A percentile compares a stretch with the other conserved stretches of the same genome.
These are phyloP conservation scores for Daldinia decipiens DNA, from an alignment of 495 filamentous ascomycete species.

Conservation along the genomic window DNA sequence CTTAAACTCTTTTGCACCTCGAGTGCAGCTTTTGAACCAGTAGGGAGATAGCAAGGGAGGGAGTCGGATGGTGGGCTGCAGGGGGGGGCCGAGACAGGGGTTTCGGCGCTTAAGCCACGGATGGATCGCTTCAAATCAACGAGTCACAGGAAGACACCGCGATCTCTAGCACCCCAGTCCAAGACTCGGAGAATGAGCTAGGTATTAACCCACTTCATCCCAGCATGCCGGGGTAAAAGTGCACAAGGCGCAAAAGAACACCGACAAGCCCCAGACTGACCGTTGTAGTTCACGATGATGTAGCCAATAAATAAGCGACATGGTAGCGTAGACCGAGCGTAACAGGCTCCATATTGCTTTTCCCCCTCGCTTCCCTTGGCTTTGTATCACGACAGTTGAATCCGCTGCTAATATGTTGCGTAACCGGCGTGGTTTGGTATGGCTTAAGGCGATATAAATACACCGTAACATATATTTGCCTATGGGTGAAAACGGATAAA, in stretches of 20 bases:
- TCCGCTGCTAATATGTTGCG: slow-evolving; percentile 4
- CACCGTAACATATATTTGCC: background rate
- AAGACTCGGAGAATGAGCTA: slow-evolving; percentile 27
- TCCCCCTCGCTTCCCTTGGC: slow-evolving; percentile 19
- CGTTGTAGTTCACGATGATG: slow-evolving; percentile 23
- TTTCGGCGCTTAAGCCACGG: slow-evolving; percentile 44
- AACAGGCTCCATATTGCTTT: slow-evolving; percentile 20
- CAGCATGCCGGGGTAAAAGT: slow-evolving; percentile 34
- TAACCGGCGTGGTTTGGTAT: slow-evolving; percentile 3
- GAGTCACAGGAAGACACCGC: slow-evolving; percentile 37
- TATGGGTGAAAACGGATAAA: slow-evolving; percentile 2
- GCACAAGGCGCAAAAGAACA: slow-evolving; percentile 35
- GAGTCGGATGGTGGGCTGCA: slow-evolving; percentile 37
- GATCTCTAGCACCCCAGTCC: slow-evolving; percentile 27
- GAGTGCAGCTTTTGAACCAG: slow-evolving; percentile 43
- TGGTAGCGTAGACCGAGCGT: slow-evolving; percentile 22
- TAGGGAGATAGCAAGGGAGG: slow-evolving; percentile 45
- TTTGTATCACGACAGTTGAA: slow-evolving; percentile 22
- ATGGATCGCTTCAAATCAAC: slow-evolving; percentile 40
- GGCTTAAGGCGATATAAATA: background rate
- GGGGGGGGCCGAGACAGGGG: slow-evolving; percentile 39
- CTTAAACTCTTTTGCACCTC: slow-evolving; percentile 34
- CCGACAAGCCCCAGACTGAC: slow-evolving; percentile 24
- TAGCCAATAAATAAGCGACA: slow-evolving; percentile 31
- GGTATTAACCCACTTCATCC: slow-evolving; percentile 41